These are phyloP conservation scores for Petunia axillaris DNA, from an alignment of 257 asterid genomes.

Conservation along the genomic window DNA sequence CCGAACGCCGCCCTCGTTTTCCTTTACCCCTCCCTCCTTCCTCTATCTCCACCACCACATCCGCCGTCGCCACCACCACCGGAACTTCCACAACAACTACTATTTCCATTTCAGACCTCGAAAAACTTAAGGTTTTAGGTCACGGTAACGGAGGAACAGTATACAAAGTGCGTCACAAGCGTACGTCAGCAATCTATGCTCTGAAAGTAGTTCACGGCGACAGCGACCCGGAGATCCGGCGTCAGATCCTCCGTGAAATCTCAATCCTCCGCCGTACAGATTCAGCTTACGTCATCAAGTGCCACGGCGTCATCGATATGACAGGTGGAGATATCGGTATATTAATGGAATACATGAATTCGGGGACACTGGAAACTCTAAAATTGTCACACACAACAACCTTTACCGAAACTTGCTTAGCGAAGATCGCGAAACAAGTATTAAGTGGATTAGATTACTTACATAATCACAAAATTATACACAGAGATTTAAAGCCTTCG, in stretches of 20 bases:
- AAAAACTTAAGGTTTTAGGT: slow-evolving; percentile 80
- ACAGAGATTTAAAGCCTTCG: slow-evolving; percentile 80
- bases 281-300: slow-evolving; percentile 73
- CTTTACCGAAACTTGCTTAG: slow-evolving; percentile 52
- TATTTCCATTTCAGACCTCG: slow-evolving; percentile 62
- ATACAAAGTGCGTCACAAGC: slow-evolving; percentile 80
- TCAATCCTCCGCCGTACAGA: slow-evolving; percentile 84
- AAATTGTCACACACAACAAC: slow-evolving; percentile 41
- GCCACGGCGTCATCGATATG: slow-evolving; percentile 70
- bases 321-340: slow-evolving; percentile 84
- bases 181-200: slow-evolving; percentile 58
- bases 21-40: slow-evolving; percentile 63
- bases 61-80: slow-evolving; percentile 32
- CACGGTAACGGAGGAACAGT: slow-evolving; percentile 91
- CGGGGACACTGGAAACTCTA: slow-evolving; percentile 69
- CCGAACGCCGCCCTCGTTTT: slow-evolving; percentile 77
- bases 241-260: slow-evolving; percentile 83
- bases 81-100: slow-evolving; percentile 21
- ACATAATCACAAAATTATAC: slow-evolving; percentile 76
- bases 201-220: slow-evolving; percentile 79
- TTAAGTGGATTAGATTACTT: slow-evolving; percentile 65
- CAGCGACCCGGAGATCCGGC: slow-evolving; percentile 72
- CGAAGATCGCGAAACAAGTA: slow-evolving; percentile 65
- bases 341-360: slow-evolving; percentile 83
- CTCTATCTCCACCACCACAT: slow-evolving; percentile 31